Evolutionary conservation across 2,329 filamentous ascomycete species (phyloP).

Genomic region (Aspergillus arachidicola): DNA sequence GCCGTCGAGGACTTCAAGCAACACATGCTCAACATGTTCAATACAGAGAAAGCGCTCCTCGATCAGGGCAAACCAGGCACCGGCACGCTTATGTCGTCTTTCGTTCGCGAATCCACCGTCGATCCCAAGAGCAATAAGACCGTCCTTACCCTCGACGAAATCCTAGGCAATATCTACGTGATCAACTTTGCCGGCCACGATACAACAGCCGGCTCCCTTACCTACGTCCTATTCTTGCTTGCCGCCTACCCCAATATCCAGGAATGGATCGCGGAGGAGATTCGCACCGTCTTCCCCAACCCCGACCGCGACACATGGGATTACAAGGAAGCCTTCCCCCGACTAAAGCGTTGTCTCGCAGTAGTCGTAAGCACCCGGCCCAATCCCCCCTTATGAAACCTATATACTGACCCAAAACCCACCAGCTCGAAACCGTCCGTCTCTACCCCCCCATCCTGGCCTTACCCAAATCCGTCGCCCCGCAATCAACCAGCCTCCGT

Average conservation of each 20-base stretch:
- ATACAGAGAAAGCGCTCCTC: background rate
- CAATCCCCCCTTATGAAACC: too few species aligned
- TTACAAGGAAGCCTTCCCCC: background rate
- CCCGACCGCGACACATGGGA: background rate
- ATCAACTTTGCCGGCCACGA: background rate
- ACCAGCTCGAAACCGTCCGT: background rate
- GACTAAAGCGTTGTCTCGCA: background rate
- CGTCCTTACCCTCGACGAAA: background rate
- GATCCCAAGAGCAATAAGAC: background rate
- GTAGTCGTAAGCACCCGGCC: background rate
- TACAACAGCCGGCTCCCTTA: background rate
- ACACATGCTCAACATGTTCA: background rate
- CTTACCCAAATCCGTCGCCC: background rate
- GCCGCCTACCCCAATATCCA: background rate
- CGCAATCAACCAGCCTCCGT: background rate
- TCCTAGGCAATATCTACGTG: background rate
- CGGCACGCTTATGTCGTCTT: background rate
- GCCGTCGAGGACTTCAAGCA: background rate
- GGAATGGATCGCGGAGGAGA: background rate
- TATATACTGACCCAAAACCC: background rate
- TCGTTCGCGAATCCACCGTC: background rate
- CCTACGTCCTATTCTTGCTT: background rate
- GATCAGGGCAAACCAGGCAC: background rate
- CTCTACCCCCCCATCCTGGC: background rate
- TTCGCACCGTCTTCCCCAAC: background rate